These are phyloP conservation scores for Diaporthe velutina DNA, from an alignment of 2,329 filamentous ascomycete species.

Conservation along the genomic window DNA sequence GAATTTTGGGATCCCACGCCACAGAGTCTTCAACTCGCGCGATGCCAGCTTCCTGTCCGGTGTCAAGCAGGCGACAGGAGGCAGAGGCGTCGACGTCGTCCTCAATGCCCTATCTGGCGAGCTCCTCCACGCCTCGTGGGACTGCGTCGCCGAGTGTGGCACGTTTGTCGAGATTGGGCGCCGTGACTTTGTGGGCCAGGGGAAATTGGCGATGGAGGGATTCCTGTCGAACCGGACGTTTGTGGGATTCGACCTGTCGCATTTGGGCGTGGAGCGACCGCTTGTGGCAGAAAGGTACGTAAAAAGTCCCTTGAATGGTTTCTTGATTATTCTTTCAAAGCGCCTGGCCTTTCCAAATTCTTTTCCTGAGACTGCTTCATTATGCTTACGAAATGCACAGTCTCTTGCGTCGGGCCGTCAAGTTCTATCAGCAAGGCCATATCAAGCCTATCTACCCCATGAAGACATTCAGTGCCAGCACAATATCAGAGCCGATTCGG, in stretches of 20 bases:
- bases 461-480: slow-evolving; percentile 43
- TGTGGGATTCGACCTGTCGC: not conserved
- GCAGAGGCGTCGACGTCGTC: slow-evolving; percentile 30
- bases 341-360: not conserved
- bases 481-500: slow-evolving; percentile 48
- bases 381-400: not conserved
- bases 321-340: not conserved
- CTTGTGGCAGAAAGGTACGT: not conserved
- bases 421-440: slow-evolving; percentile 34
- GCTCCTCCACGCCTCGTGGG: slow-evolving; percentile 25
- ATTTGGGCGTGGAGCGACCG: not conserved
- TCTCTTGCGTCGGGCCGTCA: not conserved
- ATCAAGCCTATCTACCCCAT: slow-evolving; percentile 42
- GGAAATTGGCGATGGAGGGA: not conserved
- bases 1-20: not conserved
- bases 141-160: slow-evolving; percentile 25
- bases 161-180: slow-evolving; percentile 17
- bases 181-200: slow-evolving; percentile 13
- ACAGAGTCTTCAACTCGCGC: slow-evolving; percentile 24
- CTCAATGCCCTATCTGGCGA: slow-evolving; percentile 28
- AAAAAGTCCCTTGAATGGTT: too few relatives aligned
- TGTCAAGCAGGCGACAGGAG: not conserved
- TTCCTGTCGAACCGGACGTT: slow-evolving; percentile 26
- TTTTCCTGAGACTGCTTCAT: not conserved
- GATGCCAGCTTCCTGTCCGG: slow-evolving; percentile 3